These are phyloP conservation scores for Neofusicoccum ribis DNA, from an alignment of 2,329 filamentous ascomycete species.

Conservation along the genomic window DNA sequence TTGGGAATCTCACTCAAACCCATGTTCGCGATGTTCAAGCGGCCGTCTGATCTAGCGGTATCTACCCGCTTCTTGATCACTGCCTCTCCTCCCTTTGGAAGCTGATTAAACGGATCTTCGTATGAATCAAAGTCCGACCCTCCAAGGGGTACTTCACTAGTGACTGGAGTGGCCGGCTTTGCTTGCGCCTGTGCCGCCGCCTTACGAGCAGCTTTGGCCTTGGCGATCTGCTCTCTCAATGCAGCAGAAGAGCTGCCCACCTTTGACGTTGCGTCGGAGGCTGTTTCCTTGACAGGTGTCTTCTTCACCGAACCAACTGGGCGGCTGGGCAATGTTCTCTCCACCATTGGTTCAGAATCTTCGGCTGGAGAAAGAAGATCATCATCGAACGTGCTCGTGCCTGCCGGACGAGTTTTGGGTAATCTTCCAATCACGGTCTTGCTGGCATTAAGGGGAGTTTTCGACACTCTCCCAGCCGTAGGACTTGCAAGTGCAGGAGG, in stretches of 20 bases:
- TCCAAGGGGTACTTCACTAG: constrained; percentile 24
- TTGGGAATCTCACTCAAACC: constrained; percentile 74
- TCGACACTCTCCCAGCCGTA: constrained; percentile 25
- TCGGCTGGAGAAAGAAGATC: background rate
- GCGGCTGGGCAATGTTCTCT: background rate
- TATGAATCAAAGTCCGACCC: constrained; percentile 57
- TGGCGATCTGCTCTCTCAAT: constrained; percentile 86
- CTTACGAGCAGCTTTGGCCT: constrained; percentile 77
- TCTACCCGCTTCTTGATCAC: constrained; percentile 73
- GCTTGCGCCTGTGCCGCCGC: constrained; percentile 20
- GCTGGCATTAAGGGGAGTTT: constrained; percentile 31
- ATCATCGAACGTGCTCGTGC: constrained; percentile 37
- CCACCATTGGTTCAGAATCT: background rate
- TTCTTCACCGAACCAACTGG: constrained; percentile 18
- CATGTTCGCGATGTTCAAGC: constrained; percentile 85
- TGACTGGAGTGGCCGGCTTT: constrained; percentile 10
- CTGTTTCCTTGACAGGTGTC: constrained; percentile 31
- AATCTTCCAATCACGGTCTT: constrained; percentile 37
- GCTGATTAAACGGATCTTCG: constrained; percentile 71
- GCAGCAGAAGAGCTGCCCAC: constrained; percentile 72
- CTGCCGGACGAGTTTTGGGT: constrained; percentile 30
- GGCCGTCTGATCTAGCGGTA: constrained; percentile 72
- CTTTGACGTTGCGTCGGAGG: constrained; percentile 38
- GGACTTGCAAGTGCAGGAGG: background rate
- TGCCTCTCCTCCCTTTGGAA: constrained; percentile 60